Base-by-base conservation (phyloP, 441 rosid species). In the Daphne laureola region DNA sequence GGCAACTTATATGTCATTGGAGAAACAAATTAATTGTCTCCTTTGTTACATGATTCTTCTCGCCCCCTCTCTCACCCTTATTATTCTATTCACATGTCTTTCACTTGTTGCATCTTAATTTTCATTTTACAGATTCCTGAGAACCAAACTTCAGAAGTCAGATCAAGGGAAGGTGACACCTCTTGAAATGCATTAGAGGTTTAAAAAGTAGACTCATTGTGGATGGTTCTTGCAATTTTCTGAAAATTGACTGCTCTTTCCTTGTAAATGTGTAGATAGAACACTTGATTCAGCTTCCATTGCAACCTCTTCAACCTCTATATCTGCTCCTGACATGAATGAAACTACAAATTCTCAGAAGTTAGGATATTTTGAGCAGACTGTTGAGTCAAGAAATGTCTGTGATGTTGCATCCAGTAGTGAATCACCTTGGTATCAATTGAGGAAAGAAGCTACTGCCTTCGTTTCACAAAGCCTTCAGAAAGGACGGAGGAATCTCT, bases 401-500 rank as follows among this genome's bases (percentile, higher is more conserved):
- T 77, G 77, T 8, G 63, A 70, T 68, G 76, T 69, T 59, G 80
- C 79, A 64, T 82, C 95, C 66, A 71, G 70, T 71, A 74, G 87
- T 40, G 90, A 78, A 62, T 87, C 92, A 36, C 96, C 96, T 27
- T 86, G 98, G 99, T 94, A 87, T 73, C 86, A 82, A 38, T 77
- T 94, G 59, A 78, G 97, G 62, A 90, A 86, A 77, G 99, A 94
- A 69, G 94, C 92, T 46, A 87, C 89, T 47, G 69, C 73, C 53
- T 82, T 76, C 72, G 96, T 94, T 62, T 86, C 99, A 55, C 87
- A 84, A 62, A 86, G 91, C 43, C 96, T 94, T 73, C 87, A 71
- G 62, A 79, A 92, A 73, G 99, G 99, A 55, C 70, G 96, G 17
- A 87, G 76, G 74, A 87, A 90, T 80, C 91, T 94, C 63, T 94